A percentile compares a stretch with the other conserved stretches of the same genome.
phyloP scores from a whole-genome alignment of 1,139 yeast genomes.

The Wickerhamiella infanticola region DNA sequence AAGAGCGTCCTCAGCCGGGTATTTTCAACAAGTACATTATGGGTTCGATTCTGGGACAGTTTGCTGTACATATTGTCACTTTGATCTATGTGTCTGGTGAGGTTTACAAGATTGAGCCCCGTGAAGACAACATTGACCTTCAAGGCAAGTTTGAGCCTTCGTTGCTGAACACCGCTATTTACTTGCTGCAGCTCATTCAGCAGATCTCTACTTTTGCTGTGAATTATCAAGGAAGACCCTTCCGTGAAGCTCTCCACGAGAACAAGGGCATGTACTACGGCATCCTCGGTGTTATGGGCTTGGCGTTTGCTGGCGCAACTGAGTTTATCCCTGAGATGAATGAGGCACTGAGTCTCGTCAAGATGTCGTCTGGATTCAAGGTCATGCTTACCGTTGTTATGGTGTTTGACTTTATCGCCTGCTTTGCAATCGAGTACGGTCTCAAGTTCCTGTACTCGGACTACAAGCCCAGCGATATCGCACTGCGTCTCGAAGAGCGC shows the following conservation, averaged over 20 bases:
- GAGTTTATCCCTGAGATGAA: slow-evolving; percentile 92
- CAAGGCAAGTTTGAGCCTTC: slow-evolving; percentile 85
- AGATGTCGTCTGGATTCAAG: slow-evolving; percentile 66
- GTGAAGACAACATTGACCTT: slow-evolving; percentile 65
- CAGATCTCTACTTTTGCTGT: slow-evolving; percentile 97
- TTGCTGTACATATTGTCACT: slow-evolving; percentile 77
- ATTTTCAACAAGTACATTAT: slow-evolving; percentile 87
- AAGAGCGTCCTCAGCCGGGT: slow-evolving; percentile 95
- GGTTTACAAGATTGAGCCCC: slow-evolving; percentile 69
- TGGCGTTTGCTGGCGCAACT: slow-evolving; percentile 84
- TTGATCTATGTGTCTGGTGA: slow-evolving; percentile 70
- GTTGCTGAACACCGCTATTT: slow-evolving; percentile 88
- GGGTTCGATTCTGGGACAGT: slow-evolving; percentile 96
- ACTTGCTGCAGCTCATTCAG: slow-evolving; percentile 83
- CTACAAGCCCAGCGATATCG: slow-evolving; percentile 84
- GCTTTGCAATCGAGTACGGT: slow-evolving; percentile 66
- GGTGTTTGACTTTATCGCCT: slow-evolving; percentile 56
- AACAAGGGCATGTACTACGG: slow-evolving; percentile 98
- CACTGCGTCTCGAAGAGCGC: slow-evolving; percentile 28
- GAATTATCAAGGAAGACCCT: slow-evolving; percentile 94
- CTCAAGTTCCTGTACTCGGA: slow-evolving; percentile 82
- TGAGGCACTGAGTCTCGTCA: slow-evolving; percentile 80
- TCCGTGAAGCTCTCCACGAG: slow-evolving; percentile 77
- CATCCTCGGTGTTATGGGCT: slow-evolving; percentile 71
- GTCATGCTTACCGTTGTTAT: slow-evolving; percentile 58